A percentile compares a stretch with the other conserved stretches of the same genome.
These are phyloP conservation scores for Myotisia sp. DNA, from an alignment of 2,329 filamentous ascomycete genomes.

Conservation along the genomic window DNA sequence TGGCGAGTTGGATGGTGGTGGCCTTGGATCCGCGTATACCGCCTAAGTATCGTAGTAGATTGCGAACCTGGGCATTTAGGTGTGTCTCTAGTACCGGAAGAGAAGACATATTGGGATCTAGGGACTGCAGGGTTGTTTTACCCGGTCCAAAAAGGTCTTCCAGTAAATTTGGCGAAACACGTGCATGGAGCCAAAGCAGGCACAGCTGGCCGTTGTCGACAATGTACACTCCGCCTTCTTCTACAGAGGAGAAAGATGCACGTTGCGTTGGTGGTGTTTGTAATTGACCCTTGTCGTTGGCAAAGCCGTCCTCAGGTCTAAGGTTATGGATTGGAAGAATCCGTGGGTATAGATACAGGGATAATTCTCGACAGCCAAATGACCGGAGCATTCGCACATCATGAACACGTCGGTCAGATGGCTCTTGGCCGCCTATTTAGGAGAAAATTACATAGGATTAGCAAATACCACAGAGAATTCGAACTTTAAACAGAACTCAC, in stretches of 20 bases:
- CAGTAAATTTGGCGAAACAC: slow-evolving; percentile 83
- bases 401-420: slow-evolving; percentile 76
- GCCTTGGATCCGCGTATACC: slow-evolving; percentile 72
- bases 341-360: slow-evolving; percentile 84
- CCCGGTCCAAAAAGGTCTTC: slow-evolving; percentile 78
- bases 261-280: slow-evolving; percentile 68
- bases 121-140: slow-evolving; percentile 52
- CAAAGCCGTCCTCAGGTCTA: slow-evolving; percentile 73
- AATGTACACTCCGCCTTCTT: slow-evolving; percentile 85
- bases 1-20: slow-evolving; percentile 72
- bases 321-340: slow-evolving; percentile 89
- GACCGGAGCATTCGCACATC: slow-evolving; percentile 81
- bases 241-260: slow-evolving; percentile 72
- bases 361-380: slow-evolving; percentile 74
- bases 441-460: neutral
- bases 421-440: slow-evolving; percentile 58
- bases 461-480: neutral
- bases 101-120: slow-evolving; percentile 68
- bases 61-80: slow-evolving; percentile 86
- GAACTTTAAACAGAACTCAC: slow-evolving; percentile 24
- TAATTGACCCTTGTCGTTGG: slow-evolving; percentile 80
- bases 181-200: slow-evolving; percentile 80
- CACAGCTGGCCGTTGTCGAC: slow-evolving; percentile 91
- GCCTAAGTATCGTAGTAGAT: slow-evolving; percentile 76
- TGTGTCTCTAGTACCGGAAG: slow-evolving; percentile 80